Base-by-base conservation (phyloP, 140 eudicot genomes). In the Cichorium intybus region DNA sequence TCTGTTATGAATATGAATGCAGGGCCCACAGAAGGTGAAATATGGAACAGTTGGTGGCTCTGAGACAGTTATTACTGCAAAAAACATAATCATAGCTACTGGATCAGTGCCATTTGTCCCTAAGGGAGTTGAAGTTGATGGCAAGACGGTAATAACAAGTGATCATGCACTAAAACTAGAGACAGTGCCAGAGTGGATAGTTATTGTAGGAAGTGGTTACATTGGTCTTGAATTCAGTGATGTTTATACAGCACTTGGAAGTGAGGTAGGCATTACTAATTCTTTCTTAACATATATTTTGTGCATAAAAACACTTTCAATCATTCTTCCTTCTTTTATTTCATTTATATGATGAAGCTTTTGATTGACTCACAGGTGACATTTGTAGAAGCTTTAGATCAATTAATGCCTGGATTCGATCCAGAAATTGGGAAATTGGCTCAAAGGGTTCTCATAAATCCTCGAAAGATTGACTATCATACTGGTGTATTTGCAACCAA, bases 181-280 rank as follows among this genome's bases (percentile, higher is more conserved):
- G 74, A 75, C 75, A 27, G 99, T 94, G 34, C 99, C 99, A 10
- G 85, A 89, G 49, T 89, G 99, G 99, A 94, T 94, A 70, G 99
- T 92, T 61, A 94, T 94, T 50, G 95, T 94, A 28, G 99, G 99
- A 81, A 94, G 99, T 84, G 99, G 99, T 65, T 94, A 94, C 74
- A 94, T 94, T 74, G 99, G 99, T 67, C 97, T 94, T 60, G 99
- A 94, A 78, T 94, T 89, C 80, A 94, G 97, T 62, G 99, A 94
- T 94, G 97, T 94, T 56, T 94, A 94, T 73, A 94, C 99, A 54
- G 97, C 99, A 59, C 99, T 89, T 74, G 99, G 97, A 77, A 89
- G 95, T 82, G 99, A 94, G 99, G 99, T 93, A 47, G 49, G 74
- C 21, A 24, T 28, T 21, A 12, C 49, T 55, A n/a, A 50, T 71